These are phyloP conservation scores for Septoria linicola DNA, from an alignment of 2,329 filamentous ascomycete species.

Conservation along the genomic window DNA sequence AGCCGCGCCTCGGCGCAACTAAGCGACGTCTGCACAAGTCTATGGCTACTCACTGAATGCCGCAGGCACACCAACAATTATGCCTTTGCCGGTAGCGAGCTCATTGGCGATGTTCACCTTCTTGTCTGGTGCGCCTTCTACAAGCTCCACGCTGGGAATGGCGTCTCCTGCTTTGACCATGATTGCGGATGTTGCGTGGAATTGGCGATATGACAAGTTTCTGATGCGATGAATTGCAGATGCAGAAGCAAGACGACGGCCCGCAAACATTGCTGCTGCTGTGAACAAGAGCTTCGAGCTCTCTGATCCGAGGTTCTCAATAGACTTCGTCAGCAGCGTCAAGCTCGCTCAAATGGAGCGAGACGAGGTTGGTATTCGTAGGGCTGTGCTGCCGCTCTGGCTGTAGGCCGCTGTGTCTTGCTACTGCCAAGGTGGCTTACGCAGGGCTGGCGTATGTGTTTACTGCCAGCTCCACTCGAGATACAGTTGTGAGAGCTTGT, in stretches of 20 bases:
- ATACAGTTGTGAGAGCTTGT: neutral
- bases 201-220: slow-evolving; percentile 40
- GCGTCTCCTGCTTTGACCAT: slow-evolving; percentile 75
- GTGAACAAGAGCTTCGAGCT: slow-evolving; percentile 1
- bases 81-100: slow-evolving; percentile 64
- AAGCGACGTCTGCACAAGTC: neutral
- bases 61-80: slow-evolving; percentile 78
- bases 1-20: neutral
- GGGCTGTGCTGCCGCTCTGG: neutral
- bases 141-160: slow-evolving; percentile 72
- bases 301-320: slow-evolving; percentile 11
- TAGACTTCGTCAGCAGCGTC: slow-evolving; percentile 2
- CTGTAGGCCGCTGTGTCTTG: neutral
- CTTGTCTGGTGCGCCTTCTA: slow-evolving; percentile 84
- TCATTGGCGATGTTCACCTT: slow-evolving; percentile 84
- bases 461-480: no score
- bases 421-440: neutral
- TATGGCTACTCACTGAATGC: slow-evolving; percentile 41
- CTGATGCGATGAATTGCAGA: slow-evolving; percentile 8
- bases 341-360: neutral
- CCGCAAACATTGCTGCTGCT: slow-evolving; percentile 31
- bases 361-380: neutral
- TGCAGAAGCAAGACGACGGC: slow-evolving; percentile 28
- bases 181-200: slow-evolving; percentile 63
- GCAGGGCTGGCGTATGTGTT: no score